Base-by-base conservation (phyloP, 805 yeast genomes). In the Candida cerambycidarum region DNA sequence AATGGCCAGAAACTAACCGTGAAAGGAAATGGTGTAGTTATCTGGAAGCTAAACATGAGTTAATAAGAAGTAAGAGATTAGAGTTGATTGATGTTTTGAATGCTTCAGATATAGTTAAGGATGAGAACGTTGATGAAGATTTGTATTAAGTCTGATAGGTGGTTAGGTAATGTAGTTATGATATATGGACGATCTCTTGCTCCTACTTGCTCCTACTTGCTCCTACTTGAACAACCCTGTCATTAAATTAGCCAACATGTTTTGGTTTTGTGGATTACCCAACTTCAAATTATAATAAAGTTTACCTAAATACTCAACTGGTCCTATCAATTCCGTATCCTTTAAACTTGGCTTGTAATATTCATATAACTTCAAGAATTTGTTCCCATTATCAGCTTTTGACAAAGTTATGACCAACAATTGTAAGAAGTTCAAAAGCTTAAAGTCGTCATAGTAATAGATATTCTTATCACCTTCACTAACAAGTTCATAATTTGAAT, bases 1-100 rank as follows among this genome's bases (percentile, higher is more conserved):
- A 60, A 17, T 93, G 90, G 85, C 99, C 99, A 0, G 99, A 93
- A 63, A 52, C 60, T 12, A 42, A 65, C 12, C 73, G 99, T 45
- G 67, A 71, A 24, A 67, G 98, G 41, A 68, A 79, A 44, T 89
- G 97, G 96, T 83, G 85, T 58, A 71, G 77, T 2, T 85, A 78
- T 52, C 59, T 71, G 3, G 87, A 83, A 46, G 92, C 93, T 1
- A 72, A 73, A 41, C 79, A 72, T 45, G 85, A 83, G 51, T 63
- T 88, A 27, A 44, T 59, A 4, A 55, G 65, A 46, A 73, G 84
- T 4, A 76, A 80, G 30, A 65, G 96, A 48, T 82, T 83, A 1
- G 95, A 88, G 59, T 65, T 85, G 44, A 65, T 80, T 2, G 75
- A 71, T 41, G 90, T 89, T 1, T 66, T 87, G 43, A 75, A 81